Evolutionary conservation across 768 basidiomycete genomes (phyloP).

Genomic region (Trametes meyenii): DNA sequence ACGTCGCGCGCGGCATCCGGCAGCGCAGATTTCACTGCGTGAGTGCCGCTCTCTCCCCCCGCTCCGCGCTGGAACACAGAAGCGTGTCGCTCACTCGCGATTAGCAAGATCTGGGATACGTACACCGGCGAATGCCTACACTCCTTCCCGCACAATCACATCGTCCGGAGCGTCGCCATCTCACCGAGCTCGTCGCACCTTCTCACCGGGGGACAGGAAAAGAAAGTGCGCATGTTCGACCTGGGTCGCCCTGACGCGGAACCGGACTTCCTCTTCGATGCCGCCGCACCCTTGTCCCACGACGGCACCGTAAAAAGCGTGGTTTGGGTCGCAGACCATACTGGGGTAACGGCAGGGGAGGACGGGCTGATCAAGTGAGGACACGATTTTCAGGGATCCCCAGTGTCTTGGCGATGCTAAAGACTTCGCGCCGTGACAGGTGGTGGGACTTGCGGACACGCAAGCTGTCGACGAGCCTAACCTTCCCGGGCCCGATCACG

Average conservation of each 20-base stretch:
- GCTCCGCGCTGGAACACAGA: constrained; percentile 8
- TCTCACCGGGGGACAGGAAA: constrained; percentile 94
- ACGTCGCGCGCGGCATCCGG: constrained; percentile 87
- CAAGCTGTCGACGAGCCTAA: constrained; percentile 66
- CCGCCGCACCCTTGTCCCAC: constrained; percentile 63
- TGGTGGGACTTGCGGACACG: constrained; percentile 96
- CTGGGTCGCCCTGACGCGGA: constrained; percentile 84
- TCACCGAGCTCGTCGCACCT: constrained; percentile 71
- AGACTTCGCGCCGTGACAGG: constrained; percentile 43
- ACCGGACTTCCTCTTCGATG: constrained; percentile 74
- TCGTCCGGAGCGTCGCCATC: constrained; percentile 93
- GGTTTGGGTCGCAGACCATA: constrained; percentile 88
- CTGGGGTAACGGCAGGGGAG: constrained; percentile 88
- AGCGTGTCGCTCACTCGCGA: constrained; percentile 8
- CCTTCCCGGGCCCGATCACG: constrained; percentile 79
- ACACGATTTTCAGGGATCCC: neutral
- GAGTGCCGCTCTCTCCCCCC: constrained; percentile 38
- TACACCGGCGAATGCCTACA: constrained; percentile 85
- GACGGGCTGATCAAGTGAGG: constrained; percentile 87
- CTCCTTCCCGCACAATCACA: constrained; percentile 98
- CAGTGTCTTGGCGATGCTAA: neutral
- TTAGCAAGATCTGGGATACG: constrained; percentile 95
- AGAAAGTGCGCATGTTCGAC: constrained; percentile 96
- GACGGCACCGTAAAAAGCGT: constrained; percentile 92
- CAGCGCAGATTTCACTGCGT: constrained; percentile 98